These are phyloP conservation scores for Thelonectria blattea DNA, from an alignment of 2,329 filamentous ascomycete genomes.

Conservation along the genomic window DNA sequence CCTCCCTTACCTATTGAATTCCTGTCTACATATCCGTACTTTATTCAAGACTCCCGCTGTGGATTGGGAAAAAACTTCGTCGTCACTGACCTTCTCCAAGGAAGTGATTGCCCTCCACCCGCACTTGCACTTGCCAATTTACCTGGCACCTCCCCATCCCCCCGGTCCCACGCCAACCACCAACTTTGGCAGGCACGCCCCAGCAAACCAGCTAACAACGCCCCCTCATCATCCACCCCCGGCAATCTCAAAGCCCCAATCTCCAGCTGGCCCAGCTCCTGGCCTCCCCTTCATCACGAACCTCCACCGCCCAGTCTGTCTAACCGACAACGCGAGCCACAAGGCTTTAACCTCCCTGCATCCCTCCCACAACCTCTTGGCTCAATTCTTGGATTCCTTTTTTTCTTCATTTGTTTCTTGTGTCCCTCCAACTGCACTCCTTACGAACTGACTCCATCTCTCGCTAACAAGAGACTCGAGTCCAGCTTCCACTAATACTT, in stretches of 20 bases:
- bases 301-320: conserved; percentile 13
- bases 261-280: conserved; percentile 17
- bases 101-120: conserved; percentile 17
- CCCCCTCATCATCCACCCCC: conserved; percentile 9
- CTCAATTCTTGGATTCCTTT: neutral
- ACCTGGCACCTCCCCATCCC: conserved; percentile 28
- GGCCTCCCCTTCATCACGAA: conserved; percentile 11
- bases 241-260: conserved; percentile 21
- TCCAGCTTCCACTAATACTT: conserved; percentile 4
- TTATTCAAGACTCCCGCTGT: neutral
- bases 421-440: neutral
- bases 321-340: conserved; percentile 17
- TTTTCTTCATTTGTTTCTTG: neutral
- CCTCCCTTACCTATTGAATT: neutral
- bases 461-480: conserved; percentile 1
- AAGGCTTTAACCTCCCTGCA: conserved; percentile 14
- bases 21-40: neutral
- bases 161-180: conserved; percentile 23
- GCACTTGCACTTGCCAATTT: conserved; percentile 23
- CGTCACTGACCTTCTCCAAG: conserved; percentile 21
- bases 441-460: neutral
- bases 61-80: neutral
- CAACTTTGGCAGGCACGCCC: neutral
- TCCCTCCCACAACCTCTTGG: conserved; percentile 6
- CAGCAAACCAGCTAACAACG: neutral